Conservation (phyloP, 768 basidiomycete species). For the Pisolithus sp. region DNA sequence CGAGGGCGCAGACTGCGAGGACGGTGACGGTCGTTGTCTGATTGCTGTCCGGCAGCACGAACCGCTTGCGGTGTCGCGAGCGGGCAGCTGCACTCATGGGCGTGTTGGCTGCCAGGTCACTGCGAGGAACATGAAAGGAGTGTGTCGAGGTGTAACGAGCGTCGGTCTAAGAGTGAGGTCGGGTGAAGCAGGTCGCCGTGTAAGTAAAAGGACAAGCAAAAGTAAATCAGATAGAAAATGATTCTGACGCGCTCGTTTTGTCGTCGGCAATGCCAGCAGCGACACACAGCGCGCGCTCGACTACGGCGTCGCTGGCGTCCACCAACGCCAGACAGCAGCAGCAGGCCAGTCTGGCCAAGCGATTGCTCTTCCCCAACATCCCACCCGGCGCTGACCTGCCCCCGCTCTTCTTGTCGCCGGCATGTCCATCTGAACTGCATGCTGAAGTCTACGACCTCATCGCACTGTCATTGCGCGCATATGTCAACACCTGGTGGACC, state of each 20-base stretch:
- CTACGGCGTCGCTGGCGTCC: constrained; percentile 18
- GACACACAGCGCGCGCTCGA: constrained; percentile 12
- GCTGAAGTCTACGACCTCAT: constrained; percentile 61
- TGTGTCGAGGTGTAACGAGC: background rate
- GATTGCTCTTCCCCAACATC: constrained; percentile 59
- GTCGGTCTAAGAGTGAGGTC: background rate
- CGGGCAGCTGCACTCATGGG: background rate
- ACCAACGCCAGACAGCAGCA: constrained; percentile 12
- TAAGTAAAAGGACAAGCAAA: too few relatives aligned
- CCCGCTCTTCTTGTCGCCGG: constrained; percentile 42
- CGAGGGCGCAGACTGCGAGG: constrained; percentile 42
- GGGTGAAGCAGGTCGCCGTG: too few relatives aligned
- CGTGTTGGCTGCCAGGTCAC: background rate
- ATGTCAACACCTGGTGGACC: constrained; percentile 81
- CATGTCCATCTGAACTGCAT: constrained; percentile 48
- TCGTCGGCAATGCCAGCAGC: constrained; percentile 6
- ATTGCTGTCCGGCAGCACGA: background rate
- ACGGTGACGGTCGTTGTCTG: constrained; percentile 38
- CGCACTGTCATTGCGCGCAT: constrained; percentile 73
- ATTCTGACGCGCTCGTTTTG: background rate
- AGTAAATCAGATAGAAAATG: too few relatives aligned
- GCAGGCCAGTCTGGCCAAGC: constrained; percentile 39
- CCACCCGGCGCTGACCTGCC: constrained; percentile 41
- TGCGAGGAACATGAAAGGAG: background rate
- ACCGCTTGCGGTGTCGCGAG: background rate